These are phyloP conservation scores for Schizonepeta tenuifolia DNA, from an alignment of 257 asterid genomes.

Conservation along the genomic window DNA sequence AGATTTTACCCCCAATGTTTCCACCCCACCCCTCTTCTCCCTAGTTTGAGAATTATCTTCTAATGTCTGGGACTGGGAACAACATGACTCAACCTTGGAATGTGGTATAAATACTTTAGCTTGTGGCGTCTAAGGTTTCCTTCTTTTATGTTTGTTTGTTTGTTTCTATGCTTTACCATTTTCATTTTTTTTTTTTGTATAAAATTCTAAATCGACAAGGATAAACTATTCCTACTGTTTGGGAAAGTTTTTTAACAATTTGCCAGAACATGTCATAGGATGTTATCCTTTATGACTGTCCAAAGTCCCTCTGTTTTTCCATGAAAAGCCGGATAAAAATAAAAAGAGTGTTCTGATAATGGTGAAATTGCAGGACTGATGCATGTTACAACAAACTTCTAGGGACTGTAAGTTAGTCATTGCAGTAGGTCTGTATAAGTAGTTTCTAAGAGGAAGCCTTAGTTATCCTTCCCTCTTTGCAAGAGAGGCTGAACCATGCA, in stretches of 20 bases:
- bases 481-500: not conserved
- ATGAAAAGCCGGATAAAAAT: no score
- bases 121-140: not conserved
- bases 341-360: no score
- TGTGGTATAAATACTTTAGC: no score
- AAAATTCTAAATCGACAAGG: not conserved
- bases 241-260: not conserved
- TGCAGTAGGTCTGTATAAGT: not conserved
- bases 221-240: not conserved
- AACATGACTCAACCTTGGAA: not conserved
- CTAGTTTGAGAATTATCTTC: constrained; percentile 1
- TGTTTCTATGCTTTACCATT: no score
- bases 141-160: not conserved
- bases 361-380: no score
- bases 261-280: not conserved
- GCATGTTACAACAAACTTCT: no score
- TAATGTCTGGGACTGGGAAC: not conserved
- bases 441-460: not conserved
- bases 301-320: no score
- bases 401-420: not conserved
- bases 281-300: no score
- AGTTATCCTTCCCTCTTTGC: not conserved
- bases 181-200: not conserved
- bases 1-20: not conserved
- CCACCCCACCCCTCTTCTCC: not conserved